These are phyloP conservation scores for Malbranchea cinnamomea DNA, from an alignment of 2,329 filamentous ascomycete genomes.

Conservation along the genomic window DNA sequence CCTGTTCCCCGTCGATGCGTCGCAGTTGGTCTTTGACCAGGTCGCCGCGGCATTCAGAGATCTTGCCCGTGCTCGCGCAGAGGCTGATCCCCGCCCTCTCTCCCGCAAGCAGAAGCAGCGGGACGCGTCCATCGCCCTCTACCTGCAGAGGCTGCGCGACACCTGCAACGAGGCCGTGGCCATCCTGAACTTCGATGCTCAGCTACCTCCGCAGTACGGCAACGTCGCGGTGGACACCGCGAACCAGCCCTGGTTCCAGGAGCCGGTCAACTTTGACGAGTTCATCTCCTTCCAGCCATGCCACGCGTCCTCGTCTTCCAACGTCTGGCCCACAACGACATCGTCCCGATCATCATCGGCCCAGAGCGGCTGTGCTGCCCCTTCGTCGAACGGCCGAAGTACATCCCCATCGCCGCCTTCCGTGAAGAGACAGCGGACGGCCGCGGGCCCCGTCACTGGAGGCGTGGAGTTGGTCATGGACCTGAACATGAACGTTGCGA, in stretches of 20 bases:
- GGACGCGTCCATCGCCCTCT: conserved; percentile 27
- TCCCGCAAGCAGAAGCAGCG: conserved; percentile 27
- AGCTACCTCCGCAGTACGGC: background rate
- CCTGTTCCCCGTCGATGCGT: conserved; percentile 7
- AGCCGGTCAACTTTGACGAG: conserved; percentile 5
- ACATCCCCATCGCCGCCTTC: too few relatives aligned
- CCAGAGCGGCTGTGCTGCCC: too few relatives aligned
- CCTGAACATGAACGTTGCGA: conserved; percentile 28
- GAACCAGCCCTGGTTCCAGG: background rate
- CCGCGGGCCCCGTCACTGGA: conserved; percentile 10
- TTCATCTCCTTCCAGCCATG: background rate
- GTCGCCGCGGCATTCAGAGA: conserved; percentile 14
- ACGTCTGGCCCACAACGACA: conserved; percentile 4
- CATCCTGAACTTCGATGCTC: conserved; percentile 3
- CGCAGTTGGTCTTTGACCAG: conserved; percentile 7
- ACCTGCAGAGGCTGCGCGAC: conserved; percentile 24
- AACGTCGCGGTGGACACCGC: background rate
- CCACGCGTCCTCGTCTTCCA: background rate
- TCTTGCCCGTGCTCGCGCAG: conserved; percentile 24
- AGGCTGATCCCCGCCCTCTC: conserved; percentile 18
- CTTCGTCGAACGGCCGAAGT: too few relatives aligned
- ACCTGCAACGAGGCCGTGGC: conserved; percentile 11
- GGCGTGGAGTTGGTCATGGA: conserved; percentile 26
- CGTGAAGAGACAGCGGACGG: conserved; percentile 1
- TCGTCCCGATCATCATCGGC: too few relatives aligned